These are phyloP conservation scores for Rhodotorula sp. DNA, from an alignment of 1,284 basidiomycete species.

Conservation along the genomic window DNA sequence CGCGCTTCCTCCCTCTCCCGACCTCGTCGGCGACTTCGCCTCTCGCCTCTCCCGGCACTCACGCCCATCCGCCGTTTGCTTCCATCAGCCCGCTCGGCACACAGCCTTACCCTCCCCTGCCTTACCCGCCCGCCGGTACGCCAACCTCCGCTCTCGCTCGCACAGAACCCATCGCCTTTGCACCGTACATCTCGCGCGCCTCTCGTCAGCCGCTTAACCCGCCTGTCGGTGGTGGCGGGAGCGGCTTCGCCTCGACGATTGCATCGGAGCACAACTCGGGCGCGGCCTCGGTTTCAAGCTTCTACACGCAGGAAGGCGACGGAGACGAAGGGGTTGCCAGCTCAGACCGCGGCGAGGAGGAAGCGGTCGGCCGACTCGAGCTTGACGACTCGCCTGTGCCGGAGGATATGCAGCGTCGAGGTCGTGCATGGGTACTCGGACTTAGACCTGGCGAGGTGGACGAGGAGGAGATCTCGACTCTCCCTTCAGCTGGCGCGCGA, in stretches of 20 bases:
- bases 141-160: not conserved
- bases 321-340: slow-evolving; percentile 10
- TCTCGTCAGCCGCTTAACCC: slow-evolving; percentile 1
- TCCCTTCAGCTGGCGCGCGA: not conserved
- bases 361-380: slow-evolving; percentile 30
- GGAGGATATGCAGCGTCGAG: not conserved
- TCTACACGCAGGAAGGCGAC: slow-evolving; percentile 20
- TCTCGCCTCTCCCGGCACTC: slow-evolving; percentile 19
- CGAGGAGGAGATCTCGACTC: not conserved
- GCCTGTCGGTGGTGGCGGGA: not conserved
- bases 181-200: slow-evolving; percentile 2
- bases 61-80: not conserved
- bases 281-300: slow-evolving; percentile 10
- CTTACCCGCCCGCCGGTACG: slow-evolving; percentile 20
- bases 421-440: not conserved
- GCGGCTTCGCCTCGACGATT: not conserved
- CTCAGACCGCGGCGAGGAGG: slow-evolving; percentile 27
- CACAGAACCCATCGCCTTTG: slow-evolving; percentile 14
- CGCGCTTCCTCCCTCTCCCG: slow-evolving; percentile 25
- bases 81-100: not conserved
- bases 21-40: slow-evolving; percentile 18
- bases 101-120: slow-evolving; percentile 19
- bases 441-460: not conserved
- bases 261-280: not conserved
- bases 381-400: slow-evolving; percentile 19